Base-by-base conservation (phyloP, 1,139 yeast species). In the Spencermartinsiella ligniputridi region DNA sequence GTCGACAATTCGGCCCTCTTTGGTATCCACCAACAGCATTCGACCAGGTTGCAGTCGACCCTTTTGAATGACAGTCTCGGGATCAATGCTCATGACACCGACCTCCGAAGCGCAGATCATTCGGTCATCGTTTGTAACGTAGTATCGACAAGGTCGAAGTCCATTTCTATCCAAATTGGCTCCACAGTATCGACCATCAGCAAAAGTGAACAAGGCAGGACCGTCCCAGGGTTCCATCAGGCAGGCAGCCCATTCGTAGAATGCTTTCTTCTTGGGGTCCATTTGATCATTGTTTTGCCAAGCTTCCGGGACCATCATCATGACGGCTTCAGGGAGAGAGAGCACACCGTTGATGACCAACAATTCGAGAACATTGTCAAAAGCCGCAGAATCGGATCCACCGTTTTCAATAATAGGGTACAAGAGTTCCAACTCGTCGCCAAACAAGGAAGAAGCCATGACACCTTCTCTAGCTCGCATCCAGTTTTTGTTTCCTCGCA, bases 161-260 rank as follows among this genome's bases (percentile, higher is more conserved):
- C 98, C 98, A 65, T 92, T 92, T 71, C 98, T 81, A 70, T 92
- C 98, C 57, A 92, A 77, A 66, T 90, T 90, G 43, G 98, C 98
- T 71, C 98, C 98, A 71, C 97, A 88, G 75, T 87, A 92, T 61
- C 97, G 79, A 54, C 96, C 97, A 67, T 92, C 97, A 30, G 97
- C 94, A 68, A 92, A 92, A 29, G 96, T 89, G 72, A 92, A 87
- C 58, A 92, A 74, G 35, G 97, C 97, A 30, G 98, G 98, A 55
- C 98, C 98, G 70, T 92, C 98, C 98, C 98, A 92, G 17, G 98
- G 97, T 71, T 92, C 98, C 97, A 92, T 92, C 56, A 90, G 72
- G 70, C 97, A 89, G 15, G 98, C 96, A 40, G 97, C 97, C 98
- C 98, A 92, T 68, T 92, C 97, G 69, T 90, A 92, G 68, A 94